Conservation (phyloP, 345 rosid genomes). For the Moricandia arvensis region DNA sequence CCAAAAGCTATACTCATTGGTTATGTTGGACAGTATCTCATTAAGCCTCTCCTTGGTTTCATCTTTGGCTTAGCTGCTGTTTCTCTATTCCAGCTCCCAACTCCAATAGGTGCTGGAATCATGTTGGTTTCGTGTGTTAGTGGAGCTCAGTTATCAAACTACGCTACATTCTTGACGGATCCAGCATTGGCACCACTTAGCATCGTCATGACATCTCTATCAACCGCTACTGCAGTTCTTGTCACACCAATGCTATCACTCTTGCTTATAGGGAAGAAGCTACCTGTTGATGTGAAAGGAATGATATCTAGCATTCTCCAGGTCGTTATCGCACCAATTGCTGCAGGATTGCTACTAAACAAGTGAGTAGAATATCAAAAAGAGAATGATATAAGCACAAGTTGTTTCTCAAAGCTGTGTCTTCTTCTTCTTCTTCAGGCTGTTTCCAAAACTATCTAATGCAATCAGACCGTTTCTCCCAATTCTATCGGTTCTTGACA, state of each 20-base stretch:
- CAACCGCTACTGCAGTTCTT: constrained; percentile 84
- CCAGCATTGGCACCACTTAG: constrained; percentile 83
- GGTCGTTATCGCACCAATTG: constrained; percentile 80
- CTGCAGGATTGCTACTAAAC: constrained; percentile 79
- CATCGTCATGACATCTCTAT: constrained; percentile 91
- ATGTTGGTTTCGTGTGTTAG: constrained; percentile 97
- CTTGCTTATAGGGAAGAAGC: constrained; percentile 80
- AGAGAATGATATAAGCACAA: neutral
- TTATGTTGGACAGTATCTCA: constrained; percentile 71
- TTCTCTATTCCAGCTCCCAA: constrained; percentile 70
- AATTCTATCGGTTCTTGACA: constrained; percentile 71
- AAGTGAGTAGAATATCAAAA: constrained; percentile 41
- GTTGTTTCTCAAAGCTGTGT: neutral
- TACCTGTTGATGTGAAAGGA: constrained; percentile 91
- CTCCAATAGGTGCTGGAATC: constrained; percentile 86
- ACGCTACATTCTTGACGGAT: constrained; percentile 86
- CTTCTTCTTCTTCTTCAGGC: constrained; percentile 35
- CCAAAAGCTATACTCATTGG: constrained; percentile 76
- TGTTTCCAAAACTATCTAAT: constrained; percentile 63
- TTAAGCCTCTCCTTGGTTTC: constrained; percentile 89
- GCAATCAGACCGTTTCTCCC: constrained; percentile 73
- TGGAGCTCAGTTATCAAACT: constrained; percentile 93
- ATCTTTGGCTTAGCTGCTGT: constrained; percentile 70
- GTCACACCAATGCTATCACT: constrained; percentile 78
- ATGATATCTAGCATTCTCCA: constrained; percentile 88